Evolutionary conservation across 2,329 filamentous ascomycete genomes (phyloP), one percentile per base, ranked within the genome.

Genomic region (Lecanicillium sp.): DNA sequence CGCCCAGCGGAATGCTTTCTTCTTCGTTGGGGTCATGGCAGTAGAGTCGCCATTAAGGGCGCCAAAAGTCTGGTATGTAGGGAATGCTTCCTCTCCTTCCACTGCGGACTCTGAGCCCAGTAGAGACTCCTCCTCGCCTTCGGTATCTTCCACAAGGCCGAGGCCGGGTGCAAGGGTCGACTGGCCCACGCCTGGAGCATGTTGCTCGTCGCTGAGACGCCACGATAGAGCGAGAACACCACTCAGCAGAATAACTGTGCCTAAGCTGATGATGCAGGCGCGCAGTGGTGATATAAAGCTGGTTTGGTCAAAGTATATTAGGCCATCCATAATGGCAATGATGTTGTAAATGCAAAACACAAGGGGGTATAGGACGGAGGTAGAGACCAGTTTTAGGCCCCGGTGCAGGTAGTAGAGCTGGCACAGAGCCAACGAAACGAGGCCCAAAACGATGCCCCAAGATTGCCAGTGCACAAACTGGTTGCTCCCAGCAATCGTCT

Each of bases 291-390:
- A 79, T 46, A 98, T 78, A 40, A 85, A 74, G 47, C 87, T 82
- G 38, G 83, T 84, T 62, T 98, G 92, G 51, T 84, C 76, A 65
- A 97, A 98, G 64, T 97, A 98, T 52, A 98, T 95, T 49, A 98
- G 72, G 22, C 92, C 92, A 62, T 98, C 92, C 49, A 97, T 70
- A 50, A 98, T 98, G 48, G 92, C 92, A 55, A 97, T 89, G 54
- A 98, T 95, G 70, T 98, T 98, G 72, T 97, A 98, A 47, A 97
- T 79, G 71, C 92, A 98, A 64, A 98, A 98, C 29, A 97, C 89
- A 51, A 97, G 81, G 5, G 92, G 92, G 61, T 98, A 98, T 49
- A 98, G 72, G 45, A 97, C 84, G 53, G 87, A 95, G 17, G 92
- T 97, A 39, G 89, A 96, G 60, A 94, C 88, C 37, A 98, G 74